Evolutionary conservation across 2,329 filamentous ascomycete genomes (phyloP).

Genomic region (Chalaropsis ovoidea): DNA sequence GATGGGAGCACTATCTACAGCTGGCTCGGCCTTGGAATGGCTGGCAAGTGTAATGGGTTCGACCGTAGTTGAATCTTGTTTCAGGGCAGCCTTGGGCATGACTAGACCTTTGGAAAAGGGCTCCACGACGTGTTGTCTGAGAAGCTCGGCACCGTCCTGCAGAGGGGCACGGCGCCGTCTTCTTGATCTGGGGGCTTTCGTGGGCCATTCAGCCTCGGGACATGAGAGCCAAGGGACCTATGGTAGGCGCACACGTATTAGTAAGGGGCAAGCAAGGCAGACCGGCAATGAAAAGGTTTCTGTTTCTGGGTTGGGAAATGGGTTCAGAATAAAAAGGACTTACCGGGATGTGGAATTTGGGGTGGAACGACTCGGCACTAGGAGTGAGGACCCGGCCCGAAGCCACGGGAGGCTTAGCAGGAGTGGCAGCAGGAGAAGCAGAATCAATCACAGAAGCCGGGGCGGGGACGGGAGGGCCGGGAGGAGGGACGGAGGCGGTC

Average conservation of each 20-base stretch:
- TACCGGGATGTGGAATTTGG: constrained; percentile 17
- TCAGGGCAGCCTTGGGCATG: background rate
- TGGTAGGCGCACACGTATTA: constrained; percentile 9
- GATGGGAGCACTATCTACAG: background rate
- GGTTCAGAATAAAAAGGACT: background rate
- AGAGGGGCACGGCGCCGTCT: constrained; percentile 19
- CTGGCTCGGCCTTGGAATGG: background rate
- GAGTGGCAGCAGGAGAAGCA: background rate
- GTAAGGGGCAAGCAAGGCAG: background rate
- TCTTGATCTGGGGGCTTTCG: constrained; percentile 31
- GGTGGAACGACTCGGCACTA: background rate
- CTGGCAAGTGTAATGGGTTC: background rate
- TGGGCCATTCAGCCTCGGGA: constrained; percentile 44
- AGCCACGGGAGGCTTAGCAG: background rate
- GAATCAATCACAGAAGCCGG: constrained; percentile 8
- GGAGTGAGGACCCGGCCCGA: constrained; percentile 4
- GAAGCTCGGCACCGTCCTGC: constrained; percentile 18
- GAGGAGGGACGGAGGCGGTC: background rate
- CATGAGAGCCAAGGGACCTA: constrained; percentile 51
- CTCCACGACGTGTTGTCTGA: constrained; percentile 25
- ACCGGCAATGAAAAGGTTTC: background rate
- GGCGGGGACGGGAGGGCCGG: background rate
- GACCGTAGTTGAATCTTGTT: background rate
- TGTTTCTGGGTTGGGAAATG: background rate
- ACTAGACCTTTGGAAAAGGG: background rate